phyloP scores from a whole-genome alignment of 257 asterid species.

The Nicotiana sylvestris region DNA sequence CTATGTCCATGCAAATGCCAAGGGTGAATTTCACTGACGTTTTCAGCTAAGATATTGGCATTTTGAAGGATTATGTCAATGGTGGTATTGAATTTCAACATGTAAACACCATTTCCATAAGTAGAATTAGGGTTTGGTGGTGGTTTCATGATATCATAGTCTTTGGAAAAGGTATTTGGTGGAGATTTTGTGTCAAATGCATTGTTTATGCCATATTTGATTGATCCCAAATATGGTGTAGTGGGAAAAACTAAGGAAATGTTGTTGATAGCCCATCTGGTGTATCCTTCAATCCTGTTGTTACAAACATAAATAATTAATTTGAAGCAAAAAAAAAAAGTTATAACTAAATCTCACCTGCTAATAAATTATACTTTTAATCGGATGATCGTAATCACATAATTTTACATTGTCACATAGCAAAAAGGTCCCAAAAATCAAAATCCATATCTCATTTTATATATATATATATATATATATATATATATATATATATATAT shows the following conservation, averaged over 20 bases:
- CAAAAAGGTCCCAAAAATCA: background rate
- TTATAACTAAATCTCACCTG: too few species aligned
- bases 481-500: too few species aligned
- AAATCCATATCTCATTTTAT: background rate
- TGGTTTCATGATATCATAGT: constrained; percentile 50
- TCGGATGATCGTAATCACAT: too few species aligned
- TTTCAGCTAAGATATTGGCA: constrained; percentile 48
- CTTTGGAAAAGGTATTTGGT: constrained; percentile 25
- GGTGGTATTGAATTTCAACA: constrained; percentile 44
- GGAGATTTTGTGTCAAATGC: constrained; percentile 46
- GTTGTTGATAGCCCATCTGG: constrained; percentile 76
- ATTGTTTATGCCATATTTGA: constrained; percentile 24
- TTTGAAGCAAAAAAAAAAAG: background rate
- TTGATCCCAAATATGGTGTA: constrained; percentile 71
- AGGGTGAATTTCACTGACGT: constrained; percentile 76
- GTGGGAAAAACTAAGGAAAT: constrained; percentile 53
- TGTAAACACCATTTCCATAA: constrained; percentile 53
- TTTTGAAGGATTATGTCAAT: constrained; percentile 72
- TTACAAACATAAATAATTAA: background rate
- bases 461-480: too few species aligned
- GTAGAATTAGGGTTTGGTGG: constrained; percentile 53
- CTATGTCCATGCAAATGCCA: constrained; percentile 93
- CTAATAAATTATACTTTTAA: too few species aligned
- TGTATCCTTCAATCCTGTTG: constrained; percentile 41
- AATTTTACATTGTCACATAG: background rate